Percentiles rank a stretch among this genome's conserved stretches.
These are phyloP conservation scores for Conticribra weissflogii DNA, from an alignment of 108 stramenopile species.

Conservation along the genomic window DNA sequence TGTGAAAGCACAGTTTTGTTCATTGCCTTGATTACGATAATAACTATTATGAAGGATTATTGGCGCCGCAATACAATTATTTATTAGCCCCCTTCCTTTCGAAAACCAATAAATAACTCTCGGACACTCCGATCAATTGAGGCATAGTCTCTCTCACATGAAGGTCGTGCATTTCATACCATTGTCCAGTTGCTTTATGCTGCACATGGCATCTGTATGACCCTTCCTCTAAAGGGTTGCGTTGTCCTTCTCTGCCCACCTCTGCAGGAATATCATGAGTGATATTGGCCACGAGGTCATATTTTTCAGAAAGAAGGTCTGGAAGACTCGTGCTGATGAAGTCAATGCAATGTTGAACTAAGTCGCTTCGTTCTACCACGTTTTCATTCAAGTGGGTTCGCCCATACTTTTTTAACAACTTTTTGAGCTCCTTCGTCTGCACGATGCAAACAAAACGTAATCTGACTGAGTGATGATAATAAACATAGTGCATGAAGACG, in stretches of 20 bases:
- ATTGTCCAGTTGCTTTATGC: slow-evolving; percentile 86
- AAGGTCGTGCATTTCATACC: slow-evolving; percentile 98
- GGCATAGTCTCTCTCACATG: slow-evolving; percentile 95
- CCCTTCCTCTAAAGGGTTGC: slow-evolving; percentile 86
- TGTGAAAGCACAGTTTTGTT: too few species aligned
- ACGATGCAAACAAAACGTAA: background rate
- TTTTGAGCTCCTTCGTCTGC: slow-evolving; percentile 76
- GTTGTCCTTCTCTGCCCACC: slow-evolving; percentile 82
- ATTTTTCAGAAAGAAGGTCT: slow-evolving; percentile 85
- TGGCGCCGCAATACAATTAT: background rate
- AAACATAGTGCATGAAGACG: too few species aligned
- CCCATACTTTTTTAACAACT: slow-evolving; percentile 67
- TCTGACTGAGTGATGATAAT: too few species aligned
- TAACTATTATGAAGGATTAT: background rate
- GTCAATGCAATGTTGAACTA: slow-evolving; percentile 70
- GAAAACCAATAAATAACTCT: slow-evolving; percentile 94
- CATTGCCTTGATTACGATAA: background rate
- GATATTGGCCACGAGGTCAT: slow-evolving; percentile 96
- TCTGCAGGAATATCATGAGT: slow-evolving; percentile 88
- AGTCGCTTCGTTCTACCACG: slow-evolving; percentile 74
- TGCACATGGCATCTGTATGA: slow-evolving; percentile 92
- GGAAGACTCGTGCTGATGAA: slow-evolving; percentile 77
- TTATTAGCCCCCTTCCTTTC: slow-evolving; percentile 57
- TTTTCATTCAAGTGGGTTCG: slow-evolving; percentile 52
- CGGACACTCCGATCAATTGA: slow-evolving; percentile 94